A percentile compares a stretch with the other conserved stretches of the same genome.
Evolutionary conservation across 2,329 filamentous ascomycete species (phyloP).

Genomic region (Botryosphaeria dothidea): DNA sequence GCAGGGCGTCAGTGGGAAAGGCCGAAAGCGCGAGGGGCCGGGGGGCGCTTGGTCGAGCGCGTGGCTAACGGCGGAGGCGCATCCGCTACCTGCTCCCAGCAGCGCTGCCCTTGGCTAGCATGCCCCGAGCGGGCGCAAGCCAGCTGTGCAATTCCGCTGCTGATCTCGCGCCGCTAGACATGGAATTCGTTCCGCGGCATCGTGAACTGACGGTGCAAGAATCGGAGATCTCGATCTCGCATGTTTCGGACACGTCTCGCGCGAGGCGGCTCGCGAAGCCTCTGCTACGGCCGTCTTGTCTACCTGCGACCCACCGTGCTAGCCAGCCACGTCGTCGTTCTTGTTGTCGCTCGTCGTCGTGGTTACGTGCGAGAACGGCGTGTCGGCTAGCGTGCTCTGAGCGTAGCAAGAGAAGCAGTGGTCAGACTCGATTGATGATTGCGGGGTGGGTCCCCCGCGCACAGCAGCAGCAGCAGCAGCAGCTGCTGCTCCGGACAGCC

Average conservation of each 20-base stretch:
- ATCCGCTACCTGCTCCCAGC: neutral
- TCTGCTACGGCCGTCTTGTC: too few relatives aligned
- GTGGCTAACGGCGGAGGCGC: neutral
- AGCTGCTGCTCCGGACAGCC: too few relatives aligned
- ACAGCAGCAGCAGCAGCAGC: too few relatives aligned
- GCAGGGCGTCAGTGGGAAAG: neutral
- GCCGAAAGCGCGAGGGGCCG: neutral
- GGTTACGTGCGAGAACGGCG: conserved; percentile 1
- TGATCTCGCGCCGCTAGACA: neutral
- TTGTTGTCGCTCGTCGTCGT: neutral
- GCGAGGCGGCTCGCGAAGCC: neutral
- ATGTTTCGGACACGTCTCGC: neutral
- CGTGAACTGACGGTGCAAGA: neutral
- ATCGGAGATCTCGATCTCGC: neutral
- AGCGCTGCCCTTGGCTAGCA: neutral
- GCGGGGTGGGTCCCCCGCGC: neutral
- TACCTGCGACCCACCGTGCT: neutral
- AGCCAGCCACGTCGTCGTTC: neutral
- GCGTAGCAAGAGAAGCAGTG: conserved; percentile 6
- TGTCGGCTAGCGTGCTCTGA: neutral
- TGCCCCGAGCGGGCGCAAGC: too few relatives aligned
- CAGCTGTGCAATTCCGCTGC: neutral
- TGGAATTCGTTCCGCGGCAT: neutral
- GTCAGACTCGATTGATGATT: neutral
- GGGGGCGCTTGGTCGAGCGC: neutral